Evolutionary conservation across 2,329 filamentous ascomycete species (phyloP).

Genomic region (Sphaerostilbella broomeana): DNA sequence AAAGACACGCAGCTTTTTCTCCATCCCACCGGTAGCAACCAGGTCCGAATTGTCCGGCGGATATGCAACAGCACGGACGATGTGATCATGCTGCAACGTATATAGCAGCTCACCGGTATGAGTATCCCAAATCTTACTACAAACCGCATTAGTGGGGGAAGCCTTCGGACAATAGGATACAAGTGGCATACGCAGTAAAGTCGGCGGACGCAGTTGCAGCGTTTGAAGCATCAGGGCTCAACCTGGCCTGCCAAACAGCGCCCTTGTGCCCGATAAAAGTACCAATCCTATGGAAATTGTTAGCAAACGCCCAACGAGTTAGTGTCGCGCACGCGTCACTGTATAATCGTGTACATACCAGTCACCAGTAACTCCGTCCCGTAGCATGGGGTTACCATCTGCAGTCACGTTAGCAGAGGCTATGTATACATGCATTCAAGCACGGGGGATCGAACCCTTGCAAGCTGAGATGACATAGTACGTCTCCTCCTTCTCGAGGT

Average conservation of each 20-base stretch:
- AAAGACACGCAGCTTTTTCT: slow-evolving; percentile 94
- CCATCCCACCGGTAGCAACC: slow-evolving; percentile 86
- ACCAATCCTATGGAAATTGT: slow-evolving; percentile 74
- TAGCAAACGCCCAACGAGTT: not conserved
- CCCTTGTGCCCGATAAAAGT: slow-evolving; percentile 98
- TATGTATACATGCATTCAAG: not conserved
- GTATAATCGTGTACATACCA: slow-evolving; percentile 61
- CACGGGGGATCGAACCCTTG: slow-evolving; percentile 57
- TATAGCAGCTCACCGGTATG: slow-evolving; percentile 84
- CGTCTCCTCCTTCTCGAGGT: slow-evolving; percentile 70
- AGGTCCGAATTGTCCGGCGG: slow-evolving; percentile 75
- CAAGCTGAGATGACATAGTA: slow-evolving; percentile 93
- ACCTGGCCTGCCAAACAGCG: slow-evolving; percentile 90
- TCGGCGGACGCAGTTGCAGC: slow-evolving; percentile 93
- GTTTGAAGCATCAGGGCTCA: slow-evolving; percentile 79
- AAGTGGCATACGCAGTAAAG: slow-evolving; percentile 70
- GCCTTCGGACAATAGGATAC: not conserved
- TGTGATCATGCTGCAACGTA: slow-evolving; percentile 86
- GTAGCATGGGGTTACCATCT: slow-evolving; percentile 98
- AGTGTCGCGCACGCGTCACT: no score
- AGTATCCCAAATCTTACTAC: slow-evolving; percentile 93
- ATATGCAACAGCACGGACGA: slow-evolving; percentile 90
- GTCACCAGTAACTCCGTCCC: slow-evolving; percentile 90
- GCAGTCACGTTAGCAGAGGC: slow-evolving; percentile 16
- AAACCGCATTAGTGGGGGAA: slow-evolving; percentile 3